Base-by-base conservation (phyloP, 2,329 filamentous ascomycete species). In the Dendrostoma leiphaemia region DNA sequence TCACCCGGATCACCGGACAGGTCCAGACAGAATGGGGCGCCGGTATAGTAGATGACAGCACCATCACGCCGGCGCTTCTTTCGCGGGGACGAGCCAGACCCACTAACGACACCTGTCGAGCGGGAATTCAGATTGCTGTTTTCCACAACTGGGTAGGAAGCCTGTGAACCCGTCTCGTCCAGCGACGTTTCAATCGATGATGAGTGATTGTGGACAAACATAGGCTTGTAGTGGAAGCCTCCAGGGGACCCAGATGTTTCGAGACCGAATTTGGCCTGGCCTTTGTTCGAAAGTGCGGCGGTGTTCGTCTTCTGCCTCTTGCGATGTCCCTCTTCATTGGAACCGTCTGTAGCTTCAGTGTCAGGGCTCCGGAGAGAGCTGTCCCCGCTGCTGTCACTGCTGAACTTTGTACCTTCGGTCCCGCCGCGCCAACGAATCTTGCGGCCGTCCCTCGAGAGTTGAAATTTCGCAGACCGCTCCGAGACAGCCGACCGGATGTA, bases 361-460 rank as follows among this genome's bases (percentile, higher is more conserved):
- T 80, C 80, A 9, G 72, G 74, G 31, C 73, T 77, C 17, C 69
- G 71, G 46, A 74, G 72, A 0, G 75, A 78, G 41, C 71, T 77
- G 51, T 77, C 76, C 17, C 70, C 76, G 40, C 74, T 81, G 55
- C 80, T 83, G 51, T 89, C 86, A 60, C 84, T 88, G 62, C 82
- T 87, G 44, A 86, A 81, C 34, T 71, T 80, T 1, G 87, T 90
- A 1, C 84, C 79, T 24, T 85, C 80, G 0, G 71, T 73, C 4
- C 87, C 86, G 28, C 90, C 89, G 56, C 82, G 84, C 90, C 90
- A 95, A 46, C 89, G 81, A 26, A 95, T 83, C 66, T 91, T 92
- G 48, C 85, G 83, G 0, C 90, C 89, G 62, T 94, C 90, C 0
- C 76, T 75, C 0, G 90, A 93, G 0, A 95, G 67, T 65, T 95